phyloP scores from a whole-genome alignment of 2,329 filamentous ascomycete species.

The Eurotiales sp. region DNA sequence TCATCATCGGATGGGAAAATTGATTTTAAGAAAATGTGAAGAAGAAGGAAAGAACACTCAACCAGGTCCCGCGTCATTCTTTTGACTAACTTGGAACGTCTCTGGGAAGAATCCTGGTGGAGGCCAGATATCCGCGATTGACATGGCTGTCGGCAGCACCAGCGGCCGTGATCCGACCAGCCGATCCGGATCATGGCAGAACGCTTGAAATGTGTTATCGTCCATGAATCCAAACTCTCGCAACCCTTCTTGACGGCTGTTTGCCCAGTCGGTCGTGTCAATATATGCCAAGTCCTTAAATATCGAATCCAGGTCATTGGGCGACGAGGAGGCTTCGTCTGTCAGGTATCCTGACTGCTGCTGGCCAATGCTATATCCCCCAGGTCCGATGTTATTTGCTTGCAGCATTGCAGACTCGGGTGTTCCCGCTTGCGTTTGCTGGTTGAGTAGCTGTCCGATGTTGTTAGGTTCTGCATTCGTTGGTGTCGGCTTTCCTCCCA shows the following conservation, averaged over 20 bases:
- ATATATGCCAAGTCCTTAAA: conserved; percentile 45
- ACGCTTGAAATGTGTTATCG: conserved; percentile 42
- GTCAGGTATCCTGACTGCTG: conserved; percentile 9
- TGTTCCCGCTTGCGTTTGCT: conserved; percentile 24
- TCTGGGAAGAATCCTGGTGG: conserved; percentile 41
- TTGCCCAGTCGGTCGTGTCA: conserved; percentile 43
- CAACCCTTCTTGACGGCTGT: conserved; percentile 37
- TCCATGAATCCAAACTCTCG: conserved; percentile 45
- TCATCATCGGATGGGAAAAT: background rate
- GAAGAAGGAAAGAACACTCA: background rate
- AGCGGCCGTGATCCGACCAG: conserved; percentile 33
- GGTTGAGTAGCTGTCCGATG: background rate
- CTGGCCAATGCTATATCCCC: conserved; percentile 8
- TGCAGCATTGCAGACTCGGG: conserved; percentile 28
- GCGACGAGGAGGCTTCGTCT: conserved; percentile 13
- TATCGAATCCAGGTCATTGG: conserved; percentile 39
- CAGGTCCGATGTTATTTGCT: conserved; percentile 11
- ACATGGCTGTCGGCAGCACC: conserved; percentile 32
- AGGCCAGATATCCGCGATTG: conserved; percentile 42
- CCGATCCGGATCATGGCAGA: conserved; percentile 44
- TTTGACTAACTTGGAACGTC: conserved; percentile 31
- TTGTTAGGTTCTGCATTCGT: conserved; percentile 15
- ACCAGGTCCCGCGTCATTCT: conserved; percentile 4
- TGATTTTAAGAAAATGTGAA: background rate
- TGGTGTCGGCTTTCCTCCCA: conserved; percentile 6